Conservation (phyloP, 1,139 yeast species). For the Geotrichum australiense region DNA sequence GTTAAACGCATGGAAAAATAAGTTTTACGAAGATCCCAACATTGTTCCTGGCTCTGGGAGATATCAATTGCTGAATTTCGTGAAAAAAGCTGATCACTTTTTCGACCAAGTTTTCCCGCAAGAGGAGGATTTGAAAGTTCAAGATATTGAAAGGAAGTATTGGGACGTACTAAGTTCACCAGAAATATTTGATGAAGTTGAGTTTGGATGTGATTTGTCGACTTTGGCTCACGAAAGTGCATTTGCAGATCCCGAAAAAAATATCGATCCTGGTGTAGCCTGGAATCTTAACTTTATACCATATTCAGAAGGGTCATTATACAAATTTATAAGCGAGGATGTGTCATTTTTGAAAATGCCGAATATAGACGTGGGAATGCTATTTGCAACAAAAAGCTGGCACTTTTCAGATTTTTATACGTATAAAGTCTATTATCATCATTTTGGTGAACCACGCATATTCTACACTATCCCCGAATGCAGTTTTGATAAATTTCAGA, state of each 20-base stretch:
- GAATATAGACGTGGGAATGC: slow-evolving; percentile 51
- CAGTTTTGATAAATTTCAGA: slow-evolving; percentile 47
- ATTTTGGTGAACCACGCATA: slow-evolving; percentile 56
- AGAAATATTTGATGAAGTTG: slow-evolving; percentile 40
- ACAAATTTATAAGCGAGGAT: slow-evolving; percentile 38
- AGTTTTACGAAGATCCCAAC: neutral
- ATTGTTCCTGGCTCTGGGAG: slow-evolving; percentile 37
- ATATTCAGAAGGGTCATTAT: slow-evolving; percentile 45
- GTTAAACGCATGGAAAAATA: too few species aligned
- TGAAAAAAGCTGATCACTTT: slow-evolving; percentile 43
- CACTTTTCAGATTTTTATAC: slow-evolving; percentile 63
- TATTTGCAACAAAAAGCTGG: slow-evolving; percentile 66
- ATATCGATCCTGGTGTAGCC: slow-evolving; percentile 31
- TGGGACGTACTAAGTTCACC: slow-evolving; percentile 37
- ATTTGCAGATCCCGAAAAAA: slow-evolving; percentile 38
- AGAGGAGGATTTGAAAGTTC: slow-evolving; percentile 15
- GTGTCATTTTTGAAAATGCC: slow-evolving; percentile 39
- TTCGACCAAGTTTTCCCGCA: slow-evolving; percentile 34
- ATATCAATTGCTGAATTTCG: slow-evolving; percentile 57
- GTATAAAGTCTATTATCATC: slow-evolving; percentile 54
- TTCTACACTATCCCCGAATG: slow-evolving; percentile 76
- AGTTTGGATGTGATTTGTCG: slow-evolving; percentile 42
- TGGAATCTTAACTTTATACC: slow-evolving; percentile 72
- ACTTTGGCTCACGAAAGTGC: slow-evolving; percentile 44
- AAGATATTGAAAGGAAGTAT: slow-evolving; percentile 32